These are phyloP conservation scores for Ceratobasidium papillatum DNA, from an alignment of 1,284 basidiomycete genomes.

Conservation along the genomic window DNA sequence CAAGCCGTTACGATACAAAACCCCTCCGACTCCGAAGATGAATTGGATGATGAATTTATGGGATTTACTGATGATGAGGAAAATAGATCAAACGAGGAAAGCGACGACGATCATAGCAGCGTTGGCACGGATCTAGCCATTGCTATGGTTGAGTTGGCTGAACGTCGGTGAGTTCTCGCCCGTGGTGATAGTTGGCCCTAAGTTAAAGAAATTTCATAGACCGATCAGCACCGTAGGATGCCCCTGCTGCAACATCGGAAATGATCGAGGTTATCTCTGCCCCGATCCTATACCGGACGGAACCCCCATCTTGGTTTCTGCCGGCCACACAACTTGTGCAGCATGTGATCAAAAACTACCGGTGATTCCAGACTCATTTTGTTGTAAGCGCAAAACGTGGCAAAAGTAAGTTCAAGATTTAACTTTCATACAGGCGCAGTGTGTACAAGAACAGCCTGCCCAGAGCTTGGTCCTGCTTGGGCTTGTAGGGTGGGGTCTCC, in stretches of 20 bases:
- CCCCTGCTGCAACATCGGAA: neutral
- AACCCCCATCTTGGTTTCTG: neutral
- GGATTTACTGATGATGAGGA: neutral
- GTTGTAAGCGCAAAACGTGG: neutral
- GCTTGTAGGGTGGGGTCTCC: neutral
- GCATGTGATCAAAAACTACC: neutral
- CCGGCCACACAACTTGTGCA: neutral
- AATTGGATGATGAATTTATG: neutral
- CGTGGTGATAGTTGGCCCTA: too few species aligned
- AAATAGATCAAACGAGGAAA: neutral
- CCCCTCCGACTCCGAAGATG: neutral
- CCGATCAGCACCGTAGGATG: neutral
- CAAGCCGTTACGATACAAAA: neutral
- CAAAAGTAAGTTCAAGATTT: neutral
- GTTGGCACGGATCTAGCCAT: neutral
- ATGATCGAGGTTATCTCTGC: neutral
- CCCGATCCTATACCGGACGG: neutral
- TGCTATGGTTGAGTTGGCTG: neutral
- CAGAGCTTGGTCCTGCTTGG: neutral
- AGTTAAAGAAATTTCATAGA: too few species aligned
- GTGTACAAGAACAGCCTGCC: neutral
- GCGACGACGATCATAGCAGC: neutral
- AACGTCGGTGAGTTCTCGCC: neutral
- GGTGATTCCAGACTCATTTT: neutral
- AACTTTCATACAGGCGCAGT: neutral